Percentiles rank a stretch among this genome's conserved stretches.
phyloP scores from a whole-genome alignment of 2,329 filamentous ascomycete species.

The Pleoardoris graminearum region DNA sequence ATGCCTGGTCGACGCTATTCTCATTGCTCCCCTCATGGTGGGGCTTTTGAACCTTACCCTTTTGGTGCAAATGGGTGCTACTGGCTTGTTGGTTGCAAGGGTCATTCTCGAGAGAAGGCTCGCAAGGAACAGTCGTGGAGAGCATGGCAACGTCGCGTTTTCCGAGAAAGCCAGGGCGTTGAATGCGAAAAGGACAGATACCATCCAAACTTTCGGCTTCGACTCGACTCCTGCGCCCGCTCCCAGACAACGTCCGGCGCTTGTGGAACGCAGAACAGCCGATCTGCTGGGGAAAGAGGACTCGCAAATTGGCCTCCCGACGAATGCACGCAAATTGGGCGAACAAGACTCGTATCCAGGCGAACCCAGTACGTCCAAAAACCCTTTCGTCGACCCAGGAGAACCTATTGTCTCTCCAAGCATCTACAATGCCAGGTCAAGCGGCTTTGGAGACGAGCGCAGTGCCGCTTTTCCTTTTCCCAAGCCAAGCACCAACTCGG shows the following conservation, averaged over 20 bases:
- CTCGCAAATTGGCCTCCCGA: slow-evolving; percentile 24
- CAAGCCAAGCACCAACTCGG: neutral
- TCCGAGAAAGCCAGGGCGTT: neutral
- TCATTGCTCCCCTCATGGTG: slow-evolving; percentile 22
- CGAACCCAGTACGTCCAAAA: neutral
- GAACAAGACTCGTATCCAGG: slow-evolving; percentile 7
- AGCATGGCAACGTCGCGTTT: neutral
- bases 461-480: neutral
- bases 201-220: slow-evolving; percentile 25
- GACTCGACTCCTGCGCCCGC: slow-evolving; percentile 11
- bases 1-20: slow-evolving; percentile 32
- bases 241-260: neutral
- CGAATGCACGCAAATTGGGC: slow-evolving; percentile 28
- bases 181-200: slow-evolving; percentile 10
- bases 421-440: slow-evolving; percentile 14
- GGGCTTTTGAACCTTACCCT: slow-evolving; percentile 20
- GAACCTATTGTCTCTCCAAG: slow-evolving; percentile 6
- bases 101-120: slow-evolving; percentile 34
- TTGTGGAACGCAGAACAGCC: slow-evolving; percentile 17
- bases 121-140: slow-evolving; percentile 17
- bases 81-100: slow-evolving; percentile 24
- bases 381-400: slow-evolving; percentile 12
- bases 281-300: slow-evolving; percentile 27
- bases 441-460: slow-evolving; percentile 11
- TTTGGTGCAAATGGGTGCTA: slow-evolving; percentile 28